phyloP scores from a whole-genome alignment of 2,329 filamentous ascomycete genomes.

The Daldinia sp. region DNA sequence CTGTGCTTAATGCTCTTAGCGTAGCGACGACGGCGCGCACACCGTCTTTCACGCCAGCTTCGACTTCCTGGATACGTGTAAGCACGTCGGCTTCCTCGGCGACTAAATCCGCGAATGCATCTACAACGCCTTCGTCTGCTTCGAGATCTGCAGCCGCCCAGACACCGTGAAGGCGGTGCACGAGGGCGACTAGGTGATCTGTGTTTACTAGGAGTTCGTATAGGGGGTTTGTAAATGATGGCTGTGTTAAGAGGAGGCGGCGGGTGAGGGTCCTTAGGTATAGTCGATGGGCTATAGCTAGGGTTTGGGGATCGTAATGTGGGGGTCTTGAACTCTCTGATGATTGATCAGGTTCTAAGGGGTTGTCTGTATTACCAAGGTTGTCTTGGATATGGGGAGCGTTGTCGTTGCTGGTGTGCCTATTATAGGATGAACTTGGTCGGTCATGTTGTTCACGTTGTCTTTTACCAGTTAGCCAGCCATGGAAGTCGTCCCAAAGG shows the following conservation, averaged over 20 bases:
- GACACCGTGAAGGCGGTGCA: slow-evolving; percentile 77
- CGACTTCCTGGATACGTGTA: slow-evolving; percentile 69
- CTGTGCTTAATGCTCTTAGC: slow-evolving; percentile 56
- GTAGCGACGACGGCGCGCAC: slow-evolving; percentile 72
- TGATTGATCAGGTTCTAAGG: slow-evolving; percentile 15
- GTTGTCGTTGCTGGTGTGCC: neutral
- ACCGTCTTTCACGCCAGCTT: slow-evolving; percentile 70
- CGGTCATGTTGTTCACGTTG: slow-evolving; percentile 37
- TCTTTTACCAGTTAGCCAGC: slow-evolving; percentile 69
- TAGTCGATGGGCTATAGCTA: slow-evolving; percentile 79
- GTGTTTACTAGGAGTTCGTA: slow-evolving; percentile 74
- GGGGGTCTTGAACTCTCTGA: slow-evolving; percentile 32
- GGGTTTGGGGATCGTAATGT: slow-evolving; percentile 81
- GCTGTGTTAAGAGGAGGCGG: slow-evolving; percentile 71
- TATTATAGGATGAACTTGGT: slow-evolving; percentile 24
- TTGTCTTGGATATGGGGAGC: neutral
- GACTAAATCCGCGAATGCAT: slow-evolving; percentile 74
- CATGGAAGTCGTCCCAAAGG: slow-evolving; percentile 80
- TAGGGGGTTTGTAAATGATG: slow-evolving; percentile 69
- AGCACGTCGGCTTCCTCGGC: slow-evolving; percentile 76
- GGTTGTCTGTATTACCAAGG: slow-evolving; percentile 20
- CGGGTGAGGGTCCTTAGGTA: slow-evolving; percentile 76
- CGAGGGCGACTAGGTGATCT: slow-evolving; percentile 82
- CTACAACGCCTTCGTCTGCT: slow-evolving; percentile 81
- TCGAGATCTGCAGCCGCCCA: slow-evolving; percentile 84